phyloP scores from a whole-genome alignment of 2,329 filamentous ascomycete species.

The Alternaria triticina region DNA sequence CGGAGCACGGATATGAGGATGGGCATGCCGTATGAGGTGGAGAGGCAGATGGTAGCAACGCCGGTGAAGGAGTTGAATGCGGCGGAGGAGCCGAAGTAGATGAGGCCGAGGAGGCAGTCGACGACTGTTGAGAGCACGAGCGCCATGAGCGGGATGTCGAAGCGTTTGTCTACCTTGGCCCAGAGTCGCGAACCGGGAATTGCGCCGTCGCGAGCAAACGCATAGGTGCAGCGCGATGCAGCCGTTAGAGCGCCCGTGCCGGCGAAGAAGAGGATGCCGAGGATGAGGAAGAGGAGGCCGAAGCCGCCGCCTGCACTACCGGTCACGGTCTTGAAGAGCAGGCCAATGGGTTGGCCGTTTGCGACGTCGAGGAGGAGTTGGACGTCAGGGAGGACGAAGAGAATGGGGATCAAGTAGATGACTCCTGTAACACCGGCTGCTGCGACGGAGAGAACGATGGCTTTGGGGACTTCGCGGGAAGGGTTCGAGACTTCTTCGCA shows the following conservation, averaged over 20 bases:
- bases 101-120: slow-evolving; percentile 74
- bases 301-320: slow-evolving; percentile 76
- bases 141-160: slow-evolving; percentile 74
- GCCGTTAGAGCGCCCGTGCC: slow-evolving; percentile 78
- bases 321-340: slow-evolving; percentile 77
- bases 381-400: slow-evolving; percentile 77
- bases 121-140: slow-evolving; percentile 71
- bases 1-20: slow-evolving; percentile 74
- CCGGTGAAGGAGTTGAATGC: slow-evolving; percentile 83
- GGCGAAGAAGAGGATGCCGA: slow-evolving; percentile 79
- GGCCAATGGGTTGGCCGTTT: slow-evolving; percentile 76
- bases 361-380: slow-evolving; percentile 67
- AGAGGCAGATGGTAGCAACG: slow-evolving; percentile 79
- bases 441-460: slow-evolving; percentile 72
- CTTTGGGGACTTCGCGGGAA: slow-evolving; percentile 71
- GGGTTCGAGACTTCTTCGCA: slow-evolving; percentile 75
- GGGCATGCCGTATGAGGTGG: slow-evolving; percentile 76
- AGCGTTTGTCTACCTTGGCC: slow-evolving; percentile 67
- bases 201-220: slow-evolving; percentile 76
- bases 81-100: slow-evolving; percentile 78
- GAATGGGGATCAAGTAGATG: slow-evolving; percentile 73
- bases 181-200: slow-evolving; percentile 73
- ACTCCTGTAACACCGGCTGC: slow-evolving; percentile 71
- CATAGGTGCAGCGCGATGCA: slow-evolving; percentile 75
- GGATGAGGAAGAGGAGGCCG: slow-evolving; percentile 74